A percentile compares a stretch with the other conserved stretches of the same genome.
Evolutionary conservation across 2,329 filamentous ascomycete species (phyloP).

Genomic region (Colletotrichum eremochloae): DNA sequence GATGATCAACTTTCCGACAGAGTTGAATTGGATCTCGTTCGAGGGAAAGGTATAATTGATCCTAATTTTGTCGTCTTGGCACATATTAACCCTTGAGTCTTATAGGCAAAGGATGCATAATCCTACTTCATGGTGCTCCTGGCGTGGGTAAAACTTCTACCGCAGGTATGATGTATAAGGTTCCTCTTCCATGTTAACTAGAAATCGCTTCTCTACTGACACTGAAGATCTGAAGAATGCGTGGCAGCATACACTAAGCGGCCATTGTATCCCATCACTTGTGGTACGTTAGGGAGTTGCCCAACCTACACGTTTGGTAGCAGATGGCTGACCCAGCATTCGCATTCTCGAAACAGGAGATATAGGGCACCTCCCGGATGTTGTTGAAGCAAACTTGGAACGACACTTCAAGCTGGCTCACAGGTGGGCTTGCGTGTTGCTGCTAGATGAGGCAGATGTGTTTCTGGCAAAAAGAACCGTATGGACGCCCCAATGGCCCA

Average conservation of each 20-base stretch:
- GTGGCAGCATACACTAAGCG: not conserved
- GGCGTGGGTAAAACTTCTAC: slow-evolving; percentile 29
- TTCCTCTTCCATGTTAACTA: not conserved
- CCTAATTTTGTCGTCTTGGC: not conserved
- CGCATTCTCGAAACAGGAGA: not conserved
- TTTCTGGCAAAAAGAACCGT: slow-evolving; percentile 34
- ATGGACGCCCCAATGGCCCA: not conserved
- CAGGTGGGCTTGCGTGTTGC: slow-evolving; percentile 47
- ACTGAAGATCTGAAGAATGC: not conserved
- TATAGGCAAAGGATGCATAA: slow-evolving; percentile 24
- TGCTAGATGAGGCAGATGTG: slow-evolving; percentile 50
- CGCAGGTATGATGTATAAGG: slow-evolving; percentile 5
- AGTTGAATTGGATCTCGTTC: not conserved
- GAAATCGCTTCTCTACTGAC: not conserved
- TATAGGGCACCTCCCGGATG: slow-evolving; percentile 16
- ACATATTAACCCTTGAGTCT: not conserved
- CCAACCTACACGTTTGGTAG: not conserved
- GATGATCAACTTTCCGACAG: not conserved
- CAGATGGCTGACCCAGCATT: not conserved
- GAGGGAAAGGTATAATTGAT: not conserved
- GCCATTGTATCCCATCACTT: not conserved
- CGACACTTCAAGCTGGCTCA: slow-evolving; percentile 38
- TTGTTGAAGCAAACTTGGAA: slow-evolving; percentile 45
- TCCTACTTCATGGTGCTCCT: slow-evolving; percentile 31
- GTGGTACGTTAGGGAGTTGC: not conserved